These are phyloP conservation scores for Russula sp. DNA, from an alignment of 768 basidiomycete species.

Conservation along the genomic window DNA sequence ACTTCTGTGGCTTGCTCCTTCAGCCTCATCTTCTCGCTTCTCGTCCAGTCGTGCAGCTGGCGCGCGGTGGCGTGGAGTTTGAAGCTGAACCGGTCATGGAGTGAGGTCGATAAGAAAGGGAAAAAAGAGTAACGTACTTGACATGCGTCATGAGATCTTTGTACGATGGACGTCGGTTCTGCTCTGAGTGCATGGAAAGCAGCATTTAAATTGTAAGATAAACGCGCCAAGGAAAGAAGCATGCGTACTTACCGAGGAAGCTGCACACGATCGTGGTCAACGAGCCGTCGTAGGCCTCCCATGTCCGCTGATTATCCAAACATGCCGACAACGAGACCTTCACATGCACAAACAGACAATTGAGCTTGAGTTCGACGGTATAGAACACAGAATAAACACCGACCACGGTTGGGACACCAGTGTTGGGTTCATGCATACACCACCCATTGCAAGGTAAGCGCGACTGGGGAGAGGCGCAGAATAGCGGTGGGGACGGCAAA, in stretches of 20 bases:
- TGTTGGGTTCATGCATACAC: slow-evolving; percentile 3
- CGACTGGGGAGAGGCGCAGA: slow-evolving; percentile 20
- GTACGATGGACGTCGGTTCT: slow-evolving; percentile 17
- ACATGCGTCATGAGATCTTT: slow-evolving; percentile 19
- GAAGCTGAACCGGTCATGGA: background rate
- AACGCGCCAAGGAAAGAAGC: background rate
- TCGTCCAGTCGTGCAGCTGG: slow-evolving; percentile 16
- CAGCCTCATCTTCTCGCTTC: slow-evolving; percentile 8
- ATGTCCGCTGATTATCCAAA: slow-evolving; percentile 22
- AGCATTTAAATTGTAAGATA: background rate
- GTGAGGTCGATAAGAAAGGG: background rate
- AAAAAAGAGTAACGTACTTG: slow-evolving; percentile 4
- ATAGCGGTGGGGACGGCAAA: slow-evolving; percentile 9
- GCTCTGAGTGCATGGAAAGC: background rate
- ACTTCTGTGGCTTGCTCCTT: background rate
- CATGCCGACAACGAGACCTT: slow-evolving; percentile 21
- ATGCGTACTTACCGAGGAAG: slow-evolving; percentile 6
- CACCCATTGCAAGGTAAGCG: slow-evolving; percentile 20
- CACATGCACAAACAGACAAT: background rate
- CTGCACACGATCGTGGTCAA: slow-evolving; percentile 15
- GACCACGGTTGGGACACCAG: slow-evolving; percentile 6
- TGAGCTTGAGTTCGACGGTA: background rate
- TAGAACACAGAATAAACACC: background rate
- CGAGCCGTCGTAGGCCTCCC: slow-evolving; percentile 22
- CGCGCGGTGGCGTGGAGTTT: slow-evolving; percentile 4